Evolutionary conservation across 2,329 filamentous ascomycete genomes (phyloP).

Genomic region (Cladosporium sphaerospermum): DNA sequence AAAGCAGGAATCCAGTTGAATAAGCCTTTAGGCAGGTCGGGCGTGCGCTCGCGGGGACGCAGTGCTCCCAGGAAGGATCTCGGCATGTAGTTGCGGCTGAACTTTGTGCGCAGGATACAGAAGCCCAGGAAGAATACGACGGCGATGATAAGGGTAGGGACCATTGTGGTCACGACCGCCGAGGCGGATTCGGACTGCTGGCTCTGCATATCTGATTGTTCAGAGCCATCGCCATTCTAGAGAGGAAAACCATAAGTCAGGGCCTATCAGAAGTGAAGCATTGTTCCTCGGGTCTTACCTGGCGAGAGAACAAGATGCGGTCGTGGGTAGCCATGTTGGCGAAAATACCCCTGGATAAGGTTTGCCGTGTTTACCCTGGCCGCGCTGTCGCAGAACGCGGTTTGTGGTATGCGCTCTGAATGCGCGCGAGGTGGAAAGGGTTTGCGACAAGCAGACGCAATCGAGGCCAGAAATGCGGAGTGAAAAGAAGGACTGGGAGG

Average conservation of each 20-base stretch:
- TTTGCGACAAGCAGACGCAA: no score
- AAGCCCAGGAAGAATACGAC: constrained; percentile 33
- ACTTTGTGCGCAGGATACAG: constrained; percentile 36
- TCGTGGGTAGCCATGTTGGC: background rate
- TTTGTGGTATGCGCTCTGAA: no score
- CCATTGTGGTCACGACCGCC: constrained; percentile 31
- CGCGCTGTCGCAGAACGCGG: no score
- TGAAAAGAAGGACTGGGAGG: background rate
- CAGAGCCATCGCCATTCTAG: constrained; percentile 7
- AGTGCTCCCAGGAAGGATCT: constrained; percentile 41
- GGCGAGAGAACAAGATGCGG: constrained; percentile 5
- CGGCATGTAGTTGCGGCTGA: constrained; percentile 40
- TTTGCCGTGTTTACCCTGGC: no score
- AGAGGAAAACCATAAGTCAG: background rate
- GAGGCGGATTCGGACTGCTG: constrained; percentile 25
- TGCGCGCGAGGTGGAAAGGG: no score
- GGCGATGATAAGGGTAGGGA: constrained; percentile 30
- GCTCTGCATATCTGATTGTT: constrained; percentile 9
- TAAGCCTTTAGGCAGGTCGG: constrained; percentile 29
- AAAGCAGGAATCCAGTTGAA: constrained; percentile 43
- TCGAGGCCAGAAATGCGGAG: background rate
- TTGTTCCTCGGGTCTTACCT: background rate
- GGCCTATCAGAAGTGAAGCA: no score
- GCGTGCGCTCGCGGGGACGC: constrained; percentile 35
- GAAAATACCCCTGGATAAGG: no score